Conservation (phyloP, 306 rosid genomes). For the Castanea mollissima region DNA sequence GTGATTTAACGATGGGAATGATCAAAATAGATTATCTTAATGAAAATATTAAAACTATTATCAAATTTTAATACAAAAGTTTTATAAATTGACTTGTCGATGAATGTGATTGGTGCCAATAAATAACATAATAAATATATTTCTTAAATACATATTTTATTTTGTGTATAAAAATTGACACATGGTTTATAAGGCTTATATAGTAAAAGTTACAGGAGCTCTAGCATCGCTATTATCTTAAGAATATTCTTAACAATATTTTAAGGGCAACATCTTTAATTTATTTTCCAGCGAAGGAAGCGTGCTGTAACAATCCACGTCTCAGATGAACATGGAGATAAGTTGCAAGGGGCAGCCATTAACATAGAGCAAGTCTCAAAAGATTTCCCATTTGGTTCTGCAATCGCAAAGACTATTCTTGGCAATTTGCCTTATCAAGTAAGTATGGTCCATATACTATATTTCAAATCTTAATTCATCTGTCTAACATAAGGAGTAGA, state of each 20-base stretch:
- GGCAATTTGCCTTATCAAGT: slow-evolving; percentile 84
- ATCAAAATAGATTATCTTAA: too few species aligned
- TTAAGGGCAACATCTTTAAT: neutral
- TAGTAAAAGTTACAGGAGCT: too few species aligned
- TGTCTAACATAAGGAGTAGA: too few species aligned
- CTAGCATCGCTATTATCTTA: neutral
- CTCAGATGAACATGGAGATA: slow-evolving; percentile 51
- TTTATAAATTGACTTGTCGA: too few species aligned
- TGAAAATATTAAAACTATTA: too few species aligned
- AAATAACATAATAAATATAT: too few species aligned
- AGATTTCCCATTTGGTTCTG: slow-evolving; percentile 91
- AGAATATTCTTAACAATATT: neutral
- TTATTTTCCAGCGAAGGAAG: slow-evolving; percentile 57
- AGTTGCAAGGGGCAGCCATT: slow-evolving; percentile 56
- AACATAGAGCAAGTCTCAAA: slow-evolving; percentile 53
- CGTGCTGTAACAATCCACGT: slow-evolving; percentile 77
- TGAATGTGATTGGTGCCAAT: too few species aligned
- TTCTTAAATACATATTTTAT: too few species aligned
- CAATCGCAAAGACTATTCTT: slow-evolving; percentile 74
- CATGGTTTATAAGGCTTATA: too few species aligned
- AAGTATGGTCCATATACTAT: neutral
- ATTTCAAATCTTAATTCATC: neutral
- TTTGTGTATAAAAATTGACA: too few species aligned
- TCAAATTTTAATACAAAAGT: too few species aligned
- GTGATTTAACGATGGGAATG: too few species aligned